Base-by-base conservation (phyloP, 2,329 filamentous ascomycete species). In the Lachnellula suecica region DNA sequence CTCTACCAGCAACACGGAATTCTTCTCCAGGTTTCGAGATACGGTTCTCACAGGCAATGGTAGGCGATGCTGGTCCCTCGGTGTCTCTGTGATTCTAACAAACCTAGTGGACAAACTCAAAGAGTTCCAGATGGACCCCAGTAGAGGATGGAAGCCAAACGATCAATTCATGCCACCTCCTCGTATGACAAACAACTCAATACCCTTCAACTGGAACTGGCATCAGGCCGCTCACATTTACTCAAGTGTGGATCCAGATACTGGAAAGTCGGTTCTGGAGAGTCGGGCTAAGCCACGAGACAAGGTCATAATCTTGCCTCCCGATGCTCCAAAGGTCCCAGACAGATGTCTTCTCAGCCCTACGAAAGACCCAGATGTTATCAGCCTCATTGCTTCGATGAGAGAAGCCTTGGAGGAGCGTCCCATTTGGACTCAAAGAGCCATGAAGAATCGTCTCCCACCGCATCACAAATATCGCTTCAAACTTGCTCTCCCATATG, bases 371-470 rank as follows among this genome's bases (percentile, higher is more conserved):
- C 73, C 77, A 1, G 74, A 81, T 27, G 78, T 92, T 48, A 81
- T 80, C 51, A 75, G 80, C 22, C 78, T 91, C 20, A 82, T 96
- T 59, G 73, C 72, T 2, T 76, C 82, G 35, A 74, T 97, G 40
- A 74, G 80, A 51, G 71, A 76, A 0, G 79, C 90, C 5, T 85
- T 97, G 63, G 75, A 84, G 3, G 74, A 86, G 48, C 82, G 93
- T 0, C 91, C 92, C 0, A 83, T 96, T 42, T 95, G 92, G 84
- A 97, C 93, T 3, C 83, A 92, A 0, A 84, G 93, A 19, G 88
- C 87, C 2, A 77, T 96, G 13, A 79, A 87, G 62, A 97, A 96
- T 70, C 79, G 81, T 47, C 76, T 97, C 25, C 73, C 72, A 44
- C 73, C 75, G 23, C 75, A 74, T 40, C 75, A 77, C 54, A 82